Base-by-base conservation (phyloP, 2,329 filamentous ascomycete genomes). In the Paecilomyces dactylethromorphus region DNA sequence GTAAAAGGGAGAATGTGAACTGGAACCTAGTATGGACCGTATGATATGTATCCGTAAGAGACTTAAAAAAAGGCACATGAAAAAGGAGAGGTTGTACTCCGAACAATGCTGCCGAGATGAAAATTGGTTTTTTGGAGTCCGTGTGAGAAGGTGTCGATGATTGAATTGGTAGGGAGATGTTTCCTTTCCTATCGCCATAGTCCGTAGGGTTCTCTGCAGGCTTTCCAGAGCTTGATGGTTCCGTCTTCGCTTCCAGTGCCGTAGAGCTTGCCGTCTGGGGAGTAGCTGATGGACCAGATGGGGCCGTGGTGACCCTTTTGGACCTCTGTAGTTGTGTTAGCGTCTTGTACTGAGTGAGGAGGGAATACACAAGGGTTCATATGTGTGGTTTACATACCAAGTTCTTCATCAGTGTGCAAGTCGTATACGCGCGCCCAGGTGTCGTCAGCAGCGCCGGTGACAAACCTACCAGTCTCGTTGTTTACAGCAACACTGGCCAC, bases 271-370 rank as follows among this genome's bases (percentile, higher is more conserved):
- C 92, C 92, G 69, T 99, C 94, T 0, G 94, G 94, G 0, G 92
- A 94, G 75, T 96, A 99, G 58, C 89, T 88, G 60, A 95, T 87
- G 5, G 92, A 96, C 94, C 94, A 99, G 62, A 99, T 94, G 1
- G 93, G 93, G 1, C 94, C 94, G 69, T 99, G 94, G 67, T 99
- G 94, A 24, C 94, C 94, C 76, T 97, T 97, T 78, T 96, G 91
- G 12, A 93, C 88, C 72, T 97, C 94, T 88, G 62, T 7, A 22
- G 54, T 21, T 32, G 52, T 62, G 59, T 69, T 55, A 75, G 64
- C 24, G 59, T 59, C 53, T 59, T 56, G 49, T 52, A 24, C 26
- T 13, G 51, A 57, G 3, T 22, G 12, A 35, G 15, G 53, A 58
- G 56, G 50, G 45, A 2, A 56, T 54, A 52, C 26, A 53, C 26